These are phyloP conservation scores for Tulasnella sp. DNA, from an alignment of 768 basidiomycete genomes.

Conservation along the genomic window DNA sequence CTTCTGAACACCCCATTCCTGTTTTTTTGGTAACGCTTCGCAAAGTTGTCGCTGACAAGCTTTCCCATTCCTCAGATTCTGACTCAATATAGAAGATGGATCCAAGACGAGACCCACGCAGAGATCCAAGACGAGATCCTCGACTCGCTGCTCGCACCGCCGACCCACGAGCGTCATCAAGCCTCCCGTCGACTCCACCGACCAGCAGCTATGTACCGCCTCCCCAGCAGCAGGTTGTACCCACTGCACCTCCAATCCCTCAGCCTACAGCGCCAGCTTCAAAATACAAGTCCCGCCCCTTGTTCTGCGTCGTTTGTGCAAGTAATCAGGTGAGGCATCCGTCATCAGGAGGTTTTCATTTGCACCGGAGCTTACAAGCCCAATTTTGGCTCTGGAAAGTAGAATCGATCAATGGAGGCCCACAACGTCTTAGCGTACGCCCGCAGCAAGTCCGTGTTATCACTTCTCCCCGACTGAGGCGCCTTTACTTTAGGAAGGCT, in stretches of 20 bases:
- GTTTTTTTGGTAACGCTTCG: not conserved
- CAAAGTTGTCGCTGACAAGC: not conserved
- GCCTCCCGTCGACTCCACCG: constrained; percentile 36
- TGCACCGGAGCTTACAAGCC: not conserved
- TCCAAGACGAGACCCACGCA: constrained; percentile 62
- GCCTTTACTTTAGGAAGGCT: constrained; percentile 62
- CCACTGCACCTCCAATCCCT: constrained; percentile 17
- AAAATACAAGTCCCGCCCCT: constrained; percentile 53
- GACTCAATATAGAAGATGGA: constrained; percentile 20
- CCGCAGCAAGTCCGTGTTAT: not conserved
- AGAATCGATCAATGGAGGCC: constrained; percentile 99
- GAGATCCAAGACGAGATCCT: constrained; percentile 52
- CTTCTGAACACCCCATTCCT: constrained; percentile 54
- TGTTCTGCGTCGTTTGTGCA: constrained; percentile 99
- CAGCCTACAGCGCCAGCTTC: constrained; percentile 9
- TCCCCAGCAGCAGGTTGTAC: constrained; percentile 5
- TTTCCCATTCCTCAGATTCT: not conserved
- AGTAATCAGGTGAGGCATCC: constrained; percentile 88
- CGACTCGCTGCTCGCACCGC: constrained; percentile 63
- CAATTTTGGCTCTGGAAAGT: constrained; percentile 21
- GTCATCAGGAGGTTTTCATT: not conserved
- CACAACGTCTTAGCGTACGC: constrained; percentile 83
- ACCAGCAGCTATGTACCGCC: constrained; percentile 23
- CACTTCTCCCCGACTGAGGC: not conserved
- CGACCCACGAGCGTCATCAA: constrained; percentile 46